Percentiles rank a stretch among this genome's conserved stretches.
These are phyloP conservation scores for Chenopodium berlandieri DNA, from an alignment of 148 eudicot genomes.

Conservation along the genomic window DNA sequence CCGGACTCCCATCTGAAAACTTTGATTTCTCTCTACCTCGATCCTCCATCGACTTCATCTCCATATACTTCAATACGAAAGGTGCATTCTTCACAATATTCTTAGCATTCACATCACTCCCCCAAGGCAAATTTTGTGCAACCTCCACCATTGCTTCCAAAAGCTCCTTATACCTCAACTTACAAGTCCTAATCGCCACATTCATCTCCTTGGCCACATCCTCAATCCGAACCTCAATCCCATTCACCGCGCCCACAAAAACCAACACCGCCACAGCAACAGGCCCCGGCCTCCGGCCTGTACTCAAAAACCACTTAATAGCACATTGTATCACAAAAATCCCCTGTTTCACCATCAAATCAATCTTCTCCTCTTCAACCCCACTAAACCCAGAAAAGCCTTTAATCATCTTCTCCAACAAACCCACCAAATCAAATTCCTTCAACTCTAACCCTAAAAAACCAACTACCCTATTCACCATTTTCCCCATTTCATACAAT, in stretches of 20 bases:
- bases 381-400: slow-evolving; percentile 37
- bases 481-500: slow-evolving; percentile 62
- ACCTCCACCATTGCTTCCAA: slow-evolving; percentile 69
- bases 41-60: slow-evolving; percentile 65
- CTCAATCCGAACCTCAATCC: slow-evolving; percentile 45
- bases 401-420: slow-evolving; percentile 40
- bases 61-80: slow-evolving; percentile 71
- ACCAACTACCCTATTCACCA: slow-evolving; percentile 65
- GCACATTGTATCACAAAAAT: slow-evolving; percentile 69
- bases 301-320: slow-evolving; percentile 79
- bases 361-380: slow-evolving; percentile 34
- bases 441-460: slow-evolving; percentile 57
- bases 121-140: slow-evolving; percentile 77
- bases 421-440: slow-evolving; percentile 55
- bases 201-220: slow-evolving; percentile 59
- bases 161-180: slow-evolving; percentile 68
- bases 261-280: slow-evolving; percentile 68
- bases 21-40: slow-evolving; percentile 17
- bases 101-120: slow-evolving; percentile 69
- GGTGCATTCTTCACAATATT: slow-evolving; percentile 65
- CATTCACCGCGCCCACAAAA: slow-evolving; percentile 63
- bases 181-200: slow-evolving; percentile 50
- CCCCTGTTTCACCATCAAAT: slow-evolving; percentile 69
- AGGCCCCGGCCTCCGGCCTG: slow-evolving; percentile 78
- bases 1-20: slow-evolving; percentile 19